Evolutionary conservation across 169 alveolate species (phyloP).

Genomic region (Theileria equi): DNA sequence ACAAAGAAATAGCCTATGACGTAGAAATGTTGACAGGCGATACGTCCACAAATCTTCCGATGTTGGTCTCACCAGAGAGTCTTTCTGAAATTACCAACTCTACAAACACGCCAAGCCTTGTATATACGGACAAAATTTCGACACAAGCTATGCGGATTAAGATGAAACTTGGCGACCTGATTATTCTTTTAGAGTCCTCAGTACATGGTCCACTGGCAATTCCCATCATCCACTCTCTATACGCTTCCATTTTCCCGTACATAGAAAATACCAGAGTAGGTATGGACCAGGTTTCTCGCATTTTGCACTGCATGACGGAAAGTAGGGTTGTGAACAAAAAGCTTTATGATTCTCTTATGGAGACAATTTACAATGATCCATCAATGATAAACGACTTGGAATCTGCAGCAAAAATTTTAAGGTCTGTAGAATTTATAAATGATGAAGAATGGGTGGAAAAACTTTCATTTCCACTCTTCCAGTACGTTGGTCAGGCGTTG

Average conservation of each 20-base stretch:
- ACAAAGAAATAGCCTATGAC: too few relatives aligned
- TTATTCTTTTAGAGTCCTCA: too few relatives aligned
- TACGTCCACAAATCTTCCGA: too few relatives aligned
- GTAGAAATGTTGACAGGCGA: too few relatives aligned
- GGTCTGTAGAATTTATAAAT: constrained; percentile 20
- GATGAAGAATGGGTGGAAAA: constrained; percentile 10
- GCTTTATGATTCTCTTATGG: constrained; percentile 17
- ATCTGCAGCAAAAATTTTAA: constrained; percentile 15
- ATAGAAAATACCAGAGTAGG: constrained; percentile 18
- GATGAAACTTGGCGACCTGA: too few relatives aligned
- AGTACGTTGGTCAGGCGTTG: constrained; percentile 12
- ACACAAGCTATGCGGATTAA: too few relatives aligned
- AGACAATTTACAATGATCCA: constrained; percentile 23
- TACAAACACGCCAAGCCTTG: too few relatives aligned
- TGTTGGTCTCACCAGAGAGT: too few relatives aligned
- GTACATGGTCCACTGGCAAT: too few relatives aligned
- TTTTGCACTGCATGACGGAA: constrained; percentile 26
- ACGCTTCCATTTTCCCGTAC: constrained; percentile 13
- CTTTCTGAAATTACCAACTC: too few relatives aligned
- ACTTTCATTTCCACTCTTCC: constrained; percentile 39
- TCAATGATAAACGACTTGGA: constrained; percentile 22
- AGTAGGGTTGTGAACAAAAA: constrained; percentile 24
- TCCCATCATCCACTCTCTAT: constrained; percentile 8
- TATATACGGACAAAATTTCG: too few relatives aligned
- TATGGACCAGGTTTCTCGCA: constrained; percentile 5